Base-by-base conservation (phyloP, 139 green algal genomes). In the Coelastrella sp. region DNA sequence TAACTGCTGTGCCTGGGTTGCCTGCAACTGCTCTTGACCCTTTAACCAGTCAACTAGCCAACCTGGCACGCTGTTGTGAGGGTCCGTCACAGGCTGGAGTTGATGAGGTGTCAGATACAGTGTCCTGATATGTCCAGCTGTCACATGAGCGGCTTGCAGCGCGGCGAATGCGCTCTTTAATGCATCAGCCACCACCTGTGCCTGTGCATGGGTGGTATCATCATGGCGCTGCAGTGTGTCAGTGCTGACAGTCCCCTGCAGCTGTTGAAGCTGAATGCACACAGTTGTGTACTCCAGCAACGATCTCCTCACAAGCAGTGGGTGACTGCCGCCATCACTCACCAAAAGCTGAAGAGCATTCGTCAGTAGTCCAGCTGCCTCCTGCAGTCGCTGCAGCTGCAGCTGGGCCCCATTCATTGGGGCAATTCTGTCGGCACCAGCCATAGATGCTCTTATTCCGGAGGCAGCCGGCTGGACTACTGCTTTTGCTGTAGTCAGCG, bases 141-240 rank as follows among this genome's bases (percentile, higher is more conserved):
- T 83, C 11, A 83, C 38, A 83, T 71, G 57, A 27, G 57, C 76
- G 15, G 57, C 57, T 40, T 73, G 57, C 76, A 83, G n/a, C n/a
- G 37, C 76, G 38, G 57, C 32, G 15, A 83, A 3, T 37, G n/a
- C 53, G 4, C 35, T 40, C n/a, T 21, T 23, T n/a, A 59, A 5
- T 27, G 41, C 62, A 27, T 11, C 15, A 48, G 35, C 9, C 15
- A 17, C 43, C n/a, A n/a, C n/a, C n/a, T n/a, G n/a, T n/a, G n/a
- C n/a, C n/a, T n/a, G n/a, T n/a, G n/a, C n/a, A n/a, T n/a, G n/a
- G n/a, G n/a, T 60, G 41, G 38, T 17, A 38, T 25, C 15, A 40
- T 23, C n/a, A 17, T 57, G 6, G 13, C 35, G 35, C 38, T 53
- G 43, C 5, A 45, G 23, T 5, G n/a, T 45, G 40, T 43, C 21